These are phyloP conservation scores for Torulaspora indica DNA, from an alignment of 805 yeast species.

Conservation along the genomic window DNA sequence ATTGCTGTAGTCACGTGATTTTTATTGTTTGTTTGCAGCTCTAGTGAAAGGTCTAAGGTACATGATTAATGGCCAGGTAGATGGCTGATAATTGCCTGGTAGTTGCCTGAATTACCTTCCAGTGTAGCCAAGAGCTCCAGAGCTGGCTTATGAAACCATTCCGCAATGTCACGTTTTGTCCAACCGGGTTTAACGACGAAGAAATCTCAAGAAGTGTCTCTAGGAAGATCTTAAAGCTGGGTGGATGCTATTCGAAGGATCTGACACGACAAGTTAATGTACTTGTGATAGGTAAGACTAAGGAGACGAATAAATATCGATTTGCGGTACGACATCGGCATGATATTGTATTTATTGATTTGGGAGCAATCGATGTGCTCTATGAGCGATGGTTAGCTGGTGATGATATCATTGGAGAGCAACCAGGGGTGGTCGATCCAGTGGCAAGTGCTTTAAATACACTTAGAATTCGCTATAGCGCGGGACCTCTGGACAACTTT, in stretches of 20 bases:
- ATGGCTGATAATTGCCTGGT: no score
- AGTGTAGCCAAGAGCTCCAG: background rate
- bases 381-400: constrained; percentile 34
- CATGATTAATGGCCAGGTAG: no score
- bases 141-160: constrained; percentile 36
- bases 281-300: constrained; percentile 53
- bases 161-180: constrained; percentile 48
- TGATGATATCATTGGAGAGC: constrained; percentile 20
- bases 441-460: constrained; percentile 15
- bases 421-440: background rate
- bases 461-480: constrained; percentile 16
- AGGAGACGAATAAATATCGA: constrained; percentile 28
- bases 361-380: constrained; percentile 19
- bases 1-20: no score
- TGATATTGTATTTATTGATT: constrained; percentile 27
- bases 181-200: constrained; percentile 46
- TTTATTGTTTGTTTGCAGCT: no score
- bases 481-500: constrained; percentile 24
- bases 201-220: constrained; percentile 42
- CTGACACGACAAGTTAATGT: constrained; percentile 57
- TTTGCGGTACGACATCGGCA: constrained; percentile 29
- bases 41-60: no score
- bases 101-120: no score
- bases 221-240: constrained; percentile 47
- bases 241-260: constrained; percentile 55